phyloP scores from a whole-genome alignment of 140 eudicot species.

The Senecio squalidus region DNA sequence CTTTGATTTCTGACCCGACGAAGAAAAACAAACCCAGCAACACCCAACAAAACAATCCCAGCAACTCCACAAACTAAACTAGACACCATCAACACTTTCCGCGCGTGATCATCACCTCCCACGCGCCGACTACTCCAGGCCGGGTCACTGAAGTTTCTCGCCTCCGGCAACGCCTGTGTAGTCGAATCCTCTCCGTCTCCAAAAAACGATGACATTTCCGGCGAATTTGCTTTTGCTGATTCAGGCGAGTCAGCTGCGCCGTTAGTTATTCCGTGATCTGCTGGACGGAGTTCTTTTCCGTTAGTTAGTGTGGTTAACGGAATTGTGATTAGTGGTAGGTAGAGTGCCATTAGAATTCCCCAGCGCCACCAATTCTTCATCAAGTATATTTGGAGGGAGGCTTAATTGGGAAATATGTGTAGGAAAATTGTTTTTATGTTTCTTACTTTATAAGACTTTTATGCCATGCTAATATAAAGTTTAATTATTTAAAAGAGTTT shows the following conservation, averaged over 20 bases:
- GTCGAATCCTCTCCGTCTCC: constrained; percentile 23
- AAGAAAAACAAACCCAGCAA: constrained; percentile 33
- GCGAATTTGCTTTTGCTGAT: constrained; percentile 21
- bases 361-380: constrained; percentile 22
- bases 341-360: constrained; percentile 21
- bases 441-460: not conserved
- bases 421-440: not conserved
- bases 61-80: constrained; percentile 46
- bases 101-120: constrained; percentile 36
- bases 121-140: constrained; percentile 18
- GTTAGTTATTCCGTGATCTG: constrained; percentile 47
- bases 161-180: constrained; percentile 42
- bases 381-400: not conserved
- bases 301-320: constrained; percentile 3
- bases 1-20: constrained; percentile 22
- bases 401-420: too few relatives aligned
- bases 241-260: constrained; percentile 22
- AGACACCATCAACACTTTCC: constrained; percentile 33
- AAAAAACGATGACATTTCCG: constrained; percentile 43
- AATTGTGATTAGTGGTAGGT: constrained; percentile 19
- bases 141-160: constrained; percentile 38
- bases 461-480: too few relatives aligned
- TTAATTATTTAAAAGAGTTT: too few relatives aligned
- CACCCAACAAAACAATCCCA: constrained; percentile 43
- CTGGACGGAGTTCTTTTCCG: constrained; percentile 51